Evolutionary conservation across 148 eudicot genomes (phyloP).

Genomic region (Chenopodium album): DNA sequence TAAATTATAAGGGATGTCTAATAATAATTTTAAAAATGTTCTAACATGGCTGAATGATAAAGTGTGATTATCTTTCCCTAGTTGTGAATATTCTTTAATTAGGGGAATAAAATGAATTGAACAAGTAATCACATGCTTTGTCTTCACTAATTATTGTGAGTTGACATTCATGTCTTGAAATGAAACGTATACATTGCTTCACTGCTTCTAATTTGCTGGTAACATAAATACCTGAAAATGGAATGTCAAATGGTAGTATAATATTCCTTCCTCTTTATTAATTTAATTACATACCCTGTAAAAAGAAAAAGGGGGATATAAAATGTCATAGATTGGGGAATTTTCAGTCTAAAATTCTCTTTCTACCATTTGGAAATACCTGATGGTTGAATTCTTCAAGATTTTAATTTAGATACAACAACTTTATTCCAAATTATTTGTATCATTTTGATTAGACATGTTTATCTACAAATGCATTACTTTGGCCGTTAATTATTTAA

Average conservation of each 20-base stretch:
- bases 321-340: neutral
- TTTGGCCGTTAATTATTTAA: too few relatives aligned
- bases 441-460: too few relatives aligned
- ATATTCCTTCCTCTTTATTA: neutral
- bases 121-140: neutral
- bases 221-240: neutral
- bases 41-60: neutral
- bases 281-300: too few relatives aligned
- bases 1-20: too few relatives aligned
- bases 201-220: neutral
- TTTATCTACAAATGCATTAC: too few relatives aligned
- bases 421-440: too few relatives aligned
- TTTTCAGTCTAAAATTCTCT: neutral
- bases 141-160: neutral
- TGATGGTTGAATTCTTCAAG: too few relatives aligned
- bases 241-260: neutral
- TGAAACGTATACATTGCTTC: neutral
- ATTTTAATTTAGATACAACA: too few relatives aligned
- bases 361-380: neutral
- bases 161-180: neutral
- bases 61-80: neutral
- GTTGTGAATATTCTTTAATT: neutral
- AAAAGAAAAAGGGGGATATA: too few relatives aligned
- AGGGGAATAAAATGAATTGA: neutral
- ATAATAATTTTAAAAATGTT: too few relatives aligned